phyloP scores from a whole-genome alignment of 257 asterid species.

The Ophiorrhiza pumila region DNA sequence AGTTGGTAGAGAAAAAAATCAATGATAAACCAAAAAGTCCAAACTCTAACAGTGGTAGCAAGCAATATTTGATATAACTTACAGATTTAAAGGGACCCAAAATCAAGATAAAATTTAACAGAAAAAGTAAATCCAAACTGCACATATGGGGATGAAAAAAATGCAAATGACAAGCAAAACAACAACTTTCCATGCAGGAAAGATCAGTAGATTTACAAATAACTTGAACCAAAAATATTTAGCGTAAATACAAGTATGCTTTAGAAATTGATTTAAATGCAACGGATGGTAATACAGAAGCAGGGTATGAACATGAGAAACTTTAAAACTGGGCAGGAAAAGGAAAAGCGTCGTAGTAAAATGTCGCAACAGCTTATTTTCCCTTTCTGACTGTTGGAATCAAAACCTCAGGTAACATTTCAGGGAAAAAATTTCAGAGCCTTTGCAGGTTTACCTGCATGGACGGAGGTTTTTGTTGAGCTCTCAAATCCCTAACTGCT shows the following conservation, averaged over 20 bases:
- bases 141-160: background rate
- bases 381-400: background rate
- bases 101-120: background rate
- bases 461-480: constrained; percentile 97
- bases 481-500: constrained; percentile 90
- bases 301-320: background rate
- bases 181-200: background rate
- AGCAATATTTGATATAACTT: background rate
- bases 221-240: background rate
- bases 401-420: background rate
- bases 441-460: constrained; percentile 62
- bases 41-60: background rate
- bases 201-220: background rate
- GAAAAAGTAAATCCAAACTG: background rate
- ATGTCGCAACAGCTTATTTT: background rate
- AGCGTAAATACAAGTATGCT: background rate
- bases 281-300: background rate
- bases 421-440: constrained; percentile 3
- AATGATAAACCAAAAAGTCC: background rate
- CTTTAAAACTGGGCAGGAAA: background rate
- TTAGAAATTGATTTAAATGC: background rate
- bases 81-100: background rate
- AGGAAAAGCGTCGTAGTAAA: background rate
- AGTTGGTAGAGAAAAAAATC: background rate
- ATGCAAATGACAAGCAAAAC: background rate